A percentile compares a stretch with the other conserved stretches of the same genome.
Evolutionary conservation across 257 asterid species (phyloP).

Genomic region (Penstemon eatonii): DNA sequence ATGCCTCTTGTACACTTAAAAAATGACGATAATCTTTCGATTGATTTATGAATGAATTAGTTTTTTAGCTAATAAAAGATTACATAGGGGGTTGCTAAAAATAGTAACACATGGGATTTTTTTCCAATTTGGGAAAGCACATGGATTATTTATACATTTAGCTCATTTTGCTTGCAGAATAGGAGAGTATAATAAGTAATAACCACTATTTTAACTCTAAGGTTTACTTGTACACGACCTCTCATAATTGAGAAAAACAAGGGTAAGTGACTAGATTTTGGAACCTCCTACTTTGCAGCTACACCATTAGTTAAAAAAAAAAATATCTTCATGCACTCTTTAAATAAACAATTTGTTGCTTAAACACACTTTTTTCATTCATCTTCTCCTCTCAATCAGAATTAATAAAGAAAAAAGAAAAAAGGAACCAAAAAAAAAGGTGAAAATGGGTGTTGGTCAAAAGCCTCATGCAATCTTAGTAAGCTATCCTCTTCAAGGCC

Average conservation of each 20-base stretch:
- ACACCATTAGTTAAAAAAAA: neutral
- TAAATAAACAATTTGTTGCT: slow-evolving; percentile 1
- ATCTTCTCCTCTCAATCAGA: neutral
- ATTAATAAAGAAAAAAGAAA: neutral
- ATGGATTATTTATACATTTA: too few relatives aligned
- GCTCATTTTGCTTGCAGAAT: too few relatives aligned
- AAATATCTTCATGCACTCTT: slow-evolving; percentile 9
- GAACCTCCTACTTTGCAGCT: slow-evolving; percentile 18
- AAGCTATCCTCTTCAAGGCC: slow-evolving; percentile 55
- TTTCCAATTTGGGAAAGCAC: too few relatives aligned
- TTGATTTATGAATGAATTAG: too few relatives aligned
- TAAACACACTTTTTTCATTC: neutral
- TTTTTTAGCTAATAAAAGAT: too few relatives aligned
- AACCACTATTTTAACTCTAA: too few relatives aligned
- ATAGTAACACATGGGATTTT: too few relatives aligned
- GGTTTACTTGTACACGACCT: too few relatives aligned
- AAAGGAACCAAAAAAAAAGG: slow-evolving; percentile 26
- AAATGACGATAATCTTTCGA: too few relatives aligned
- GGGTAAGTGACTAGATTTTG: slow-evolving; percentile 7
- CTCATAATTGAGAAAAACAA: neutral
- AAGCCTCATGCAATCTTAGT: slow-evolving; percentile 52
- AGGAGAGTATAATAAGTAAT: too few relatives aligned
- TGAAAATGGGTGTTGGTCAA: slow-evolving; percentile 6
- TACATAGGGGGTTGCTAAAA: too few relatives aligned
- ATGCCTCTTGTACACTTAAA: too few relatives aligned